Evolutionary conservation across 2,329 filamentous ascomycete genomes (phyloP).

Genomic region (Elsinoe perseae): DNA sequence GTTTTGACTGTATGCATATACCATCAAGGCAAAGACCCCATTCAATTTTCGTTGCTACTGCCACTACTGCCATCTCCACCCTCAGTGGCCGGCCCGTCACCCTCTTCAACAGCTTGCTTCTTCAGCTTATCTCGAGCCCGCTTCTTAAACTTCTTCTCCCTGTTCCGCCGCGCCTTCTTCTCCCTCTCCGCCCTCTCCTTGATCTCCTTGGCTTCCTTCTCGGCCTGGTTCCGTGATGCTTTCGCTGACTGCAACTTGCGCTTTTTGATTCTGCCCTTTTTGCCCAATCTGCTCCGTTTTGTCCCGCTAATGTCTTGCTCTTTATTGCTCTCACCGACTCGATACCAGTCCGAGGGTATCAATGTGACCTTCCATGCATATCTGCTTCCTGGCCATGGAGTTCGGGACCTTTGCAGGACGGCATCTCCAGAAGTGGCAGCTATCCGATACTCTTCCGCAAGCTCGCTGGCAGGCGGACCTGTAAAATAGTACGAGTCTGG

Average conservation of each 20-base stretch:
- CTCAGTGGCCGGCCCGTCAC: not conserved
- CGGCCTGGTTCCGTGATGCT: conserved; percentile 21
- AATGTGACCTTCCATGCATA: conserved; percentile 25
- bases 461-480: conserved; percentile 9
- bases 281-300: conserved; percentile 27
- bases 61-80: not conserved
- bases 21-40: not conserved
- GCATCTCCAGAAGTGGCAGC: conserved; percentile 22
- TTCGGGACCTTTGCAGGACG: conserved; percentile 19
- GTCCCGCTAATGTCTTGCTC: not conserved
- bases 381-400: conserved; percentile 21
- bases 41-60: not conserved
- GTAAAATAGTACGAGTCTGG: conserved; percentile 22
- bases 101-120: conserved; percentile 19
- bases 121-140: conserved; percentile 29
- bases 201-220: conserved; percentile 22
- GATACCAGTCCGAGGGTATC: conserved; percentile 17
- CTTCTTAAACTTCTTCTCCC: conserved; percentile 32
- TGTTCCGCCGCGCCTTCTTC: conserved; percentile 29
- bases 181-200: conserved; percentile 27
- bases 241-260: conserved; percentile 15
- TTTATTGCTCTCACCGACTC: not conserved
- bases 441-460: conserved; percentile 13
- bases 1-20: not conserved
- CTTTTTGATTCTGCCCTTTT: conserved; percentile 27